Conservation (phyloP, 1,284 basidiomycete genomes). For the Rhodotorula sp. region DNA sequence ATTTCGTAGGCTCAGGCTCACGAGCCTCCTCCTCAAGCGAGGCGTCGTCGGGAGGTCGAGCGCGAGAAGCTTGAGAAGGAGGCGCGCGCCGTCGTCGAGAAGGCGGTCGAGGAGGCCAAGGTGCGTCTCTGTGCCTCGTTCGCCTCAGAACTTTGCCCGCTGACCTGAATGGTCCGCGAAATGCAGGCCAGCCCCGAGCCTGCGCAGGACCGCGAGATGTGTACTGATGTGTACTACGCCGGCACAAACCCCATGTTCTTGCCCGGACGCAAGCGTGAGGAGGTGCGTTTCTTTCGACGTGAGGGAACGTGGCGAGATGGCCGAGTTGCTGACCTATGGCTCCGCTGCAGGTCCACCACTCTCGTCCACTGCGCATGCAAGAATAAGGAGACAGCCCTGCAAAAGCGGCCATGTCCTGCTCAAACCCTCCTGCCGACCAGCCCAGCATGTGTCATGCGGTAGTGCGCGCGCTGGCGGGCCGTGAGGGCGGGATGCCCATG, state of each 20-base stretch:
- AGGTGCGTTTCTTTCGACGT: slow-evolving; percentile 57
- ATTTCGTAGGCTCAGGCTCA: slow-evolving; percentile 62
- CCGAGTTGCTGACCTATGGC: neutral
- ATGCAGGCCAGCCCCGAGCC: slow-evolving; percentile 70
- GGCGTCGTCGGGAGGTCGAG: slow-evolving; percentile 82
- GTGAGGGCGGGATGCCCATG: no score
- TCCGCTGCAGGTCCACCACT: slow-evolving; percentile 31
- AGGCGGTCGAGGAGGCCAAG: slow-evolving; percentile 92
- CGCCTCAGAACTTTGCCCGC: no score
- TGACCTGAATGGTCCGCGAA: no score
- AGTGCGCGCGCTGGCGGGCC: no score
- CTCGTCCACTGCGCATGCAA: neutral
- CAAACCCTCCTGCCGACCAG: no score
- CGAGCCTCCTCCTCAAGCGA: slow-evolving; percentile 92
- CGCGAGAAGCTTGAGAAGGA: slow-evolving; percentile 94
- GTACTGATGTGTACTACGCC: slow-evolving; percentile 76
- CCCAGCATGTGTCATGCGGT: no score
- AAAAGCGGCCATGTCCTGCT: no score
- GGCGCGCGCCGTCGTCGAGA: slow-evolving; percentile 87
- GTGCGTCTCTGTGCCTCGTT: no score
- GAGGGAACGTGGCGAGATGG: no score
- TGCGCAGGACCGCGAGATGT: slow-evolving; percentile 67
- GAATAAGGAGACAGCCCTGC: no score
- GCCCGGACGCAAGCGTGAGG: slow-evolving; percentile 91
- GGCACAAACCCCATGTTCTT: slow-evolving; percentile 84